Base-by-base conservation (phyloP, 1,284 basidiomycete genomes). In the Pseudozyma thailandica region DNA sequence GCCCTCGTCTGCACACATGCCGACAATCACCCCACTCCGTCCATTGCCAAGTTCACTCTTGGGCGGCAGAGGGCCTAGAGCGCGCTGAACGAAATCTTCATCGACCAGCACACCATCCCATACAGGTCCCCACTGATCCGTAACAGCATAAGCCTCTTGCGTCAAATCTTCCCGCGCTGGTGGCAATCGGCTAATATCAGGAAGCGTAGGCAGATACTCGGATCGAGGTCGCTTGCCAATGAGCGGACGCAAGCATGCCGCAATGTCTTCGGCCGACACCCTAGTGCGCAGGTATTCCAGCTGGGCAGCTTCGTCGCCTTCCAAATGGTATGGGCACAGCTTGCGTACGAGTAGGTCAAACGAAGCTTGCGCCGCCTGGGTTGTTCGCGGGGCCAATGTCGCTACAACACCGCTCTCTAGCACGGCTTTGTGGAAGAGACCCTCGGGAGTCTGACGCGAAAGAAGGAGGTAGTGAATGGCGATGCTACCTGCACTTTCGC, bases 401-500 rank as follows among this genome's bases (percentile, higher is more conserved):
- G 56, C 53, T 13, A 48, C 48, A 3, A 70, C 65, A 16, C 74
- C 74, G 38, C 63, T 69, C 39, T 76, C 38, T 4, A 76, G 39
- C 20, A 74, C 53, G 4, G 72, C 72, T 31, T 64, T 61, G 33
- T 63, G 55, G 53, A 76, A 76, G 6, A 76, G 44, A 12, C 50
- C 62, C 7, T 48, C 42, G 2, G 69, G 74, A 4, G 59, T 54
- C 21, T 16, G n/a, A 0, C 38, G 42, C 4, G 57, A 62, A 6
- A 72, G 48, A 6, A 77, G 49, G 9, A 72, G 53, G 27, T 72
- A 75, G 50, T 74, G 65, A 16, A 72, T 72, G 15, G 60, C 65
- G 16, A 62, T 52, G 46, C 56, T 76, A 9, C 77, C 77, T 16
- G 77, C 74, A n/a, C 72, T 70, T 33, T 81, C 73, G 44, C 79